phyloP scores from a whole-genome alignment of 257 asterid species.

The Hygrophila difformis region DNA sequence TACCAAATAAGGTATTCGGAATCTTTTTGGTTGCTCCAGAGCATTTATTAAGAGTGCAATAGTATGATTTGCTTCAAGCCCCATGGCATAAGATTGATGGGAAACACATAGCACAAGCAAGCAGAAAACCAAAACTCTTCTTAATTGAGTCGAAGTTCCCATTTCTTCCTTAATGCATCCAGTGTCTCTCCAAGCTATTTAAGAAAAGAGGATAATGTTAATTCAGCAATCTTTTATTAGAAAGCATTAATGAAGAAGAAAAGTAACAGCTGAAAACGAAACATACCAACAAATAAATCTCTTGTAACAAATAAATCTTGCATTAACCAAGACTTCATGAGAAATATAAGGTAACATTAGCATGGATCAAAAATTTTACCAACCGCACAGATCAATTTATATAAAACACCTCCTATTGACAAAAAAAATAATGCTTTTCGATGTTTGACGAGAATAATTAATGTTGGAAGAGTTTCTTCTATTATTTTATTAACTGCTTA shows the following conservation, averaged over 20 bases:
- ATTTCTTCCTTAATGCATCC: slow-evolving; percentile 38
- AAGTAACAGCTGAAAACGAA: slow-evolving; percentile 19
- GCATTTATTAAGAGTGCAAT: slow-evolving; percentile 51
- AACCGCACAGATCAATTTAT: too few relatives aligned
- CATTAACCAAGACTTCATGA: too few relatives aligned
- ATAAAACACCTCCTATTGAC: too few relatives aligned
- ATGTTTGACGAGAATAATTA: too few relatives aligned
- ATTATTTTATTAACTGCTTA: too few relatives aligned
- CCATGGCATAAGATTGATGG: slow-evolving; percentile 39
- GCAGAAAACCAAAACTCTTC: slow-evolving; percentile 27
- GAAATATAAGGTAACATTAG: too few relatives aligned
- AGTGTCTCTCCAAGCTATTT: slow-evolving; percentile 27
- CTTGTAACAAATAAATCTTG: too few relatives aligned
- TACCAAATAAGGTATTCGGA: slow-evolving; percentile 61
- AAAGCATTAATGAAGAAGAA: slow-evolving; percentile 9
- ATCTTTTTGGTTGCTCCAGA: slow-evolving; percentile 48
- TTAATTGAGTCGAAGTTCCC: slow-evolving; percentile 43
- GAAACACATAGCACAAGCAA: slow-evolving; percentile 30
- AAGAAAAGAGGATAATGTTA: slow-evolving; percentile 18
- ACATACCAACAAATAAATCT: too few relatives aligned
- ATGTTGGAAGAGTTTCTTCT: too few relatives aligned
- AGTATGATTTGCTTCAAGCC: slow-evolving; percentile 39
- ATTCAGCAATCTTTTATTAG: slow-evolving; percentile 17
- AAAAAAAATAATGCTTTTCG: too few relatives aligned
- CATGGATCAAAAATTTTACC: too few relatives aligned